Evolutionary conservation across 805 yeast species (phyloP), one percentile per base, ranked within the genome.

Genomic region (Saccharomycopsis schoenii): DNA sequence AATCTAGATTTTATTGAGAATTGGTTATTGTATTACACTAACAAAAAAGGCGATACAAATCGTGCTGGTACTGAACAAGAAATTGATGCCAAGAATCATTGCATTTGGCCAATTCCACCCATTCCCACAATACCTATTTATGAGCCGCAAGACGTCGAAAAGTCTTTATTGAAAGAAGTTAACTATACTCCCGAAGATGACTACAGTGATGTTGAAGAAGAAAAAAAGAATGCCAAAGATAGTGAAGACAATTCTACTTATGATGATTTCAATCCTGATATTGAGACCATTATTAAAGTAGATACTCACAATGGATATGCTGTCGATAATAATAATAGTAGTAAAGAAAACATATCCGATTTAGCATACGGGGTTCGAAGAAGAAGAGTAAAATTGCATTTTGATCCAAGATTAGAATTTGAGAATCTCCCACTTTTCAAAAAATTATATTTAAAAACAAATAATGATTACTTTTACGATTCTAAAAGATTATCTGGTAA

Each of bases 51-150:
- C 12, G 21, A 14, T 52, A 57, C 24, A 43, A 43, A 24, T 36
- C 9, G 41, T 8, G 24, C 41, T 15, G 55, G 65, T n/a, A 1
- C 65, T 68, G 24, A 55, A 25, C 25, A 55, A 21, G 39, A 37
- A 37, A 29, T 24, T 5, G 21, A 9, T 37, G 57, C 4, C 2
- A 52, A 42, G 15, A 40, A 72, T 4, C 61, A 65, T 17, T 62
- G 71, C 25, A 17, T 61, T 15, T 91, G 96, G 96, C 93, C 92
- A 2, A 73, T 91, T 52, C 94, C 96, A 0, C 89, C 86, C 56
- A 74, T 88, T 64, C 80, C 89, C 1, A 69, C 76, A 1, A 82
- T 90, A 4, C 83, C 86, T 1, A 76, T 77, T 50, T 90, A 82
- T 67, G 80, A 80, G 2, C 79, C 92, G 0, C 75, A 76, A 64